phyloP scores from a whole-genome alignment of 257 asterid species.

The Solanum etuberosum region DNA sequence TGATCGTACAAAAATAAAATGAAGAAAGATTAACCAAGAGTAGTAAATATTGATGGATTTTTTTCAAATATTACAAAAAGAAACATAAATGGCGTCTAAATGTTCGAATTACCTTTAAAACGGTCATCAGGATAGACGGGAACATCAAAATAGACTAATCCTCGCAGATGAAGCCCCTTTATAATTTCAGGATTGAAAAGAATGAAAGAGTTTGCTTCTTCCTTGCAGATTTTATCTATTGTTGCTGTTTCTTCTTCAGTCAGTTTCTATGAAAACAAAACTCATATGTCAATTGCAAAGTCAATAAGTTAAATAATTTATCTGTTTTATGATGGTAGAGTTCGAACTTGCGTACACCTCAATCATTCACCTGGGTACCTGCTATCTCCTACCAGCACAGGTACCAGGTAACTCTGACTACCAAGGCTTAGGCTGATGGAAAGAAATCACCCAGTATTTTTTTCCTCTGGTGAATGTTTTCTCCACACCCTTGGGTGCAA shows the following conservation, averaged over 20 bases:
- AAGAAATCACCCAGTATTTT: background rate
- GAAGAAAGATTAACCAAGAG: background rate
- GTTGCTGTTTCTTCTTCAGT: slow-evolving; percentile 97
- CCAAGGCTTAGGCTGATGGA: background rate
- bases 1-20: background rate
- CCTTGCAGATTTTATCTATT: slow-evolving; percentile 95
- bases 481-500: background rate
- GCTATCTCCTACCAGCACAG: background rate
- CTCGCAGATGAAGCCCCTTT: slow-evolving; percentile 80
- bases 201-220: slow-evolving; percentile 88
- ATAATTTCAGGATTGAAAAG: slow-evolving; percentile 83
- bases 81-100: background rate
- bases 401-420: background rate
- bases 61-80: background rate
- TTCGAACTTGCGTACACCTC: background rate
- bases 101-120: slow-evolving; percentile 59
- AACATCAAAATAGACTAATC: slow-evolving; percentile 88
- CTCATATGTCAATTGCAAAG: background rate
- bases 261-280: slow-evolving; percentile 54
- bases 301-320: background rate
- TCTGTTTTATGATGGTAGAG: background rate
- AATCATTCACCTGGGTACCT: background rate
- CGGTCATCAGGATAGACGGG: slow-evolving; percentile 97
- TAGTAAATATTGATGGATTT: background rate
- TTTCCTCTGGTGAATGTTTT: background rate